Evolutionary conservation across 2,329 filamentous ascomycete genomes (phyloP).

Genomic region (Cordyceps javanica): DNA sequence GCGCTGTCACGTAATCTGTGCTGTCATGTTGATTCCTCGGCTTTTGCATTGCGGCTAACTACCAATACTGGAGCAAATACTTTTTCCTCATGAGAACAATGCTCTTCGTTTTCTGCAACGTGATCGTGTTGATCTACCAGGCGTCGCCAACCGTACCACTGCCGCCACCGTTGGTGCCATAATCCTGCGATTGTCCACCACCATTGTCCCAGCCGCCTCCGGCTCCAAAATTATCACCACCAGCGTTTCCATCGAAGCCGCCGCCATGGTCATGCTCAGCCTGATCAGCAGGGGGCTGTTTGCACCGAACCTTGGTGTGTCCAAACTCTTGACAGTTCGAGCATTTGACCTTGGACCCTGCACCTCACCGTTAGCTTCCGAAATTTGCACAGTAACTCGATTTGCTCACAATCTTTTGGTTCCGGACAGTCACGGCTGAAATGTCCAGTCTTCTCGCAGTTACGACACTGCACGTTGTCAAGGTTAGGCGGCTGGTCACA

Average conservation of each 20-base stretch:
- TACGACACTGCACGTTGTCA: constrained; percentile 49
- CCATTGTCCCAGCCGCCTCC: neutral
- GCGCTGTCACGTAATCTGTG: too few relatives aligned
- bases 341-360: constrained; percentile 35
- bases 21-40: too few relatives aligned
- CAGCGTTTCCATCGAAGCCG: constrained; percentile 3
- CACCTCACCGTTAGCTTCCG: constrained; percentile 16
- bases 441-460: constrained; percentile 56
- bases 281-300: constrained; percentile 21
- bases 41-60: neutral
- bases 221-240: neutral
- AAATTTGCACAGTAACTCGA: neutral
- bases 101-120: neutral
- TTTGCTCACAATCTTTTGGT: constrained; percentile 37
- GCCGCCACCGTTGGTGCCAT: neutral
- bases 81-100: neutral
- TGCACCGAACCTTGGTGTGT: constrained; percentile 35
- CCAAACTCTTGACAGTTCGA: constrained; percentile 32
- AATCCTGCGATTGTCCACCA: neutral
- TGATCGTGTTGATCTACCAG: neutral
- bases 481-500: constrained; percentile 42
- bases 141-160: neutral
- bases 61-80: neutral
- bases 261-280: neutral
- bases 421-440: constrained; percentile 56